Conservation (phyloP, 805 yeast species). For the Saccharomycopsis sp. region DNA sequence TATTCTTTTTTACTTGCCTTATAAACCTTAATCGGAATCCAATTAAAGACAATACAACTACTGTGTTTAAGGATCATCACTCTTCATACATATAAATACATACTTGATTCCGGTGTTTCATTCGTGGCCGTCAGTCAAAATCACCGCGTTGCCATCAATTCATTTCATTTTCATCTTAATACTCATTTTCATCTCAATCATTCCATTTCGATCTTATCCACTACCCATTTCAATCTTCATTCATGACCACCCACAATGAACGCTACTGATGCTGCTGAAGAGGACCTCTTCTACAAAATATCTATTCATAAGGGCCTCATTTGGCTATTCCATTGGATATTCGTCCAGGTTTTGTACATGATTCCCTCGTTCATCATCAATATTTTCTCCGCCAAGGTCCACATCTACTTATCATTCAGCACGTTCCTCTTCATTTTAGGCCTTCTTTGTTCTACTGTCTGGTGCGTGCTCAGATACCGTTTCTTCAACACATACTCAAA, state of each 20-base stretch:
- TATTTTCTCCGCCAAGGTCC: constrained; percentile 16
- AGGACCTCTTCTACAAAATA: neutral
- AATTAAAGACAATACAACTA: too few species aligned
- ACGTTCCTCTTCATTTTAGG: constrained; percentile 8
- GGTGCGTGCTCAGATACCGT: constrained; percentile 15
- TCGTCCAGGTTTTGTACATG: neutral
- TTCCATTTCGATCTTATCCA: too few species aligned
- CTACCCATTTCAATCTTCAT: too few species aligned
- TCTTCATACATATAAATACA: neutral
- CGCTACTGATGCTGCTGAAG: neutral
- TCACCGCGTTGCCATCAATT: too few species aligned
- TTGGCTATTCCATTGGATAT: constrained; percentile 2
- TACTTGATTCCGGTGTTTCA: neutral
- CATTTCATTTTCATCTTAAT: too few species aligned
- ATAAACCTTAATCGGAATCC: too few species aligned
- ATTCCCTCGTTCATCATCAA: constrained; percentile 5
- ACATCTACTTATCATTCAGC: constrained; percentile 15
- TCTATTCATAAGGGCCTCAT: neutral
- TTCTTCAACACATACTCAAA: constrained; percentile 17
- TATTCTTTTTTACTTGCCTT: neutral
- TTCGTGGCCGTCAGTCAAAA: too few species aligned
- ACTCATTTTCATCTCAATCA: too few species aligned
- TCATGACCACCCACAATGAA: too few species aligned
- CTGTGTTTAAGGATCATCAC: neutral
- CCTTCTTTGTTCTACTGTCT: neutral